phyloP scores from a whole-genome alignment of 192 early-diverging fungal genomes.

The Rhizophagus prolifer region DNA sequence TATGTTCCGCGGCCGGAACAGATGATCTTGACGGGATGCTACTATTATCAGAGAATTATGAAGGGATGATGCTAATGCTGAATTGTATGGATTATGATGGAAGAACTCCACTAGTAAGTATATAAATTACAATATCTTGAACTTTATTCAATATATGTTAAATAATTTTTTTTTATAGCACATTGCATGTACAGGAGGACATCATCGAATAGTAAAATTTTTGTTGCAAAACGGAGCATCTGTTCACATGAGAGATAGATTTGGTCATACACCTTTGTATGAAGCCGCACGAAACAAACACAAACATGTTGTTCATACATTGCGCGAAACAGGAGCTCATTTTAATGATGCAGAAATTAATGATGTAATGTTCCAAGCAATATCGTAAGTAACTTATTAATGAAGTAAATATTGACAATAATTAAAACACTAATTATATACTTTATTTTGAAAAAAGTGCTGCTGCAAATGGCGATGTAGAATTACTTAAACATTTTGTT shows the following conservation, averaged over 20 bases:
- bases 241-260: constrained; percentile 85
- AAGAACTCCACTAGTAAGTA: constrained; percentile 37
- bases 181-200: constrained; percentile 77
- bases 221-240: constrained; percentile 82
- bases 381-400: constrained; percentile 45
- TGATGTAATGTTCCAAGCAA: constrained; percentile 59
- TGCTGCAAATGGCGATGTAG: constrained; percentile 46
- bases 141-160: background rate
- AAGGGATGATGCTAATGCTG: constrained; percentile 57
- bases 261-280: constrained; percentile 87
- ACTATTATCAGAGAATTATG: constrained; percentile 59
- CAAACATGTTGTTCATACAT: constrained; percentile 61
- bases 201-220: constrained; percentile 71
- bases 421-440: background rate
- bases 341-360: constrained; percentile 80
- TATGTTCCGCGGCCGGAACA: constrained; percentile 83
- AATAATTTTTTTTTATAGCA: constrained; percentile 44
- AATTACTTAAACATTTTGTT: constrained; percentile 52
- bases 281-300: constrained; percentile 71
- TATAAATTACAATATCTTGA: background rate
- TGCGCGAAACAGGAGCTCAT: constrained; percentile 82
- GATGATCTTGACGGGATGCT: constrained; percentile 81
- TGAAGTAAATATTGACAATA: background rate
- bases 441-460: constrained; percentile 34
- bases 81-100: constrained; percentile 79